These are phyloP conservation scores for Erysimum cheiri DNA, from an alignment of 441 rosid species.

Conservation along the genomic window DNA sequence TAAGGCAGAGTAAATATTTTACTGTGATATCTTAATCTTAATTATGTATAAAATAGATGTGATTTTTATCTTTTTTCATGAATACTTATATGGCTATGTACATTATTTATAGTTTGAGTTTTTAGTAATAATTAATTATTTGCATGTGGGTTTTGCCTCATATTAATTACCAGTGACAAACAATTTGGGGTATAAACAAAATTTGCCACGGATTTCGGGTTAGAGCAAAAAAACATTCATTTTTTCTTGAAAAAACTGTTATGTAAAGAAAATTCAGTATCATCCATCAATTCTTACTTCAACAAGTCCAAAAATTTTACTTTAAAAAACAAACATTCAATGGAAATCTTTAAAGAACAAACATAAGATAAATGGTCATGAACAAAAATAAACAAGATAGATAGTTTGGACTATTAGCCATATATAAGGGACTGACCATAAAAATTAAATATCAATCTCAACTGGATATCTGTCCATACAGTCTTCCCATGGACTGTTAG, in stretches of 20 bases:
- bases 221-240: neutral
- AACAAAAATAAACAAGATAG: slow-evolving; percentile 13
- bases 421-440: neutral
- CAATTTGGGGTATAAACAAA: neutral
- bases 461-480: slow-evolving; percentile 84
- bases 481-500: slow-evolving; percentile 81
- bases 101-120: no score
- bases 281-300: slow-evolving; percentile 10
- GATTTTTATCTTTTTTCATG: no score
- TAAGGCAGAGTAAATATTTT: no score
- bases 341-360: neutral
- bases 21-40: no score
- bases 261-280: neutral
- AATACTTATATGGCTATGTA: no score
- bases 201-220: neutral
- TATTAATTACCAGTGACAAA: no score
- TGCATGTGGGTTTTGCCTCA: no score
- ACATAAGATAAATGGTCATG: slow-evolving; percentile 17
- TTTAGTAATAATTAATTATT: no score
- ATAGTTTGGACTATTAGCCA: slow-evolving; percentile 6
- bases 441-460: slow-evolving; percentile 45
- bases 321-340: neutral
- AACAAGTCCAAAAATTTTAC: neutral
- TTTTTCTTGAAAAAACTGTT: neutral
- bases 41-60: no score